These are phyloP conservation scores for Starmerella powellii DNA, from an alignment of 805 yeast species.

Conservation along the genomic window DNA sequence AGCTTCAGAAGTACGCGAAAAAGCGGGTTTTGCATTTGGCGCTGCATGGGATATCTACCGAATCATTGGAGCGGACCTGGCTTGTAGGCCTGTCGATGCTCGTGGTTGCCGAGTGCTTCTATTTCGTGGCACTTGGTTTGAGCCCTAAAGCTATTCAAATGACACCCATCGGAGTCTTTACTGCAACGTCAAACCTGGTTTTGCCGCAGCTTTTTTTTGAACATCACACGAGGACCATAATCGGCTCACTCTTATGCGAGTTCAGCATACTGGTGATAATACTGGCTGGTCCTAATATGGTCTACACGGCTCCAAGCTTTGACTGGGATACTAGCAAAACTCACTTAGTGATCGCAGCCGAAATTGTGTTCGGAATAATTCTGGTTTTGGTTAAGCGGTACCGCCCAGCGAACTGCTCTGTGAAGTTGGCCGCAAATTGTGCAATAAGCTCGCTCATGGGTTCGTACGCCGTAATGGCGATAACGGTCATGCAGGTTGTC, in stretches of 20 bases:
- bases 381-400: not conserved
- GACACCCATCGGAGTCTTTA: conserved; percentile 40
- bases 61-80: conserved; percentile 27
- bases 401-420: conserved; percentile 9
- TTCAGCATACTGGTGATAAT: conserved; percentile 36
- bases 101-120: conserved; percentile 37
- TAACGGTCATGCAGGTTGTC: conserved; percentile 33
- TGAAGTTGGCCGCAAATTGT: conserved; percentile 8
- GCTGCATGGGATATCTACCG: conserved; percentile 18
- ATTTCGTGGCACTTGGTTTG: conserved; percentile 39
- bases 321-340: not conserved
- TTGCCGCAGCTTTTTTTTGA: conserved; percentile 39
- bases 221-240: conserved; percentile 30
- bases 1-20: conserved; percentile 34
- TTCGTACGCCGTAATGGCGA: conserved; percentile 37
- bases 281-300: conserved; percentile 27
- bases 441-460: conserved; percentile 33
- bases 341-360: not conserved
- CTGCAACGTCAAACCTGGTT: conserved; percentile 37
- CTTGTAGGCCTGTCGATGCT: conserved; percentile 35
- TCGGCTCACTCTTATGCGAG: conserved; percentile 34
- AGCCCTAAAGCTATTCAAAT: conserved; percentile 37
- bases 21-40: conserved; percentile 24
- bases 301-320: not conserved
- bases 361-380: conserved; percentile 1